phyloP scores from a whole-genome alignment of 2,329 filamentous ascomycete genomes.

The Gnomoniopsis sp. region DNA sequence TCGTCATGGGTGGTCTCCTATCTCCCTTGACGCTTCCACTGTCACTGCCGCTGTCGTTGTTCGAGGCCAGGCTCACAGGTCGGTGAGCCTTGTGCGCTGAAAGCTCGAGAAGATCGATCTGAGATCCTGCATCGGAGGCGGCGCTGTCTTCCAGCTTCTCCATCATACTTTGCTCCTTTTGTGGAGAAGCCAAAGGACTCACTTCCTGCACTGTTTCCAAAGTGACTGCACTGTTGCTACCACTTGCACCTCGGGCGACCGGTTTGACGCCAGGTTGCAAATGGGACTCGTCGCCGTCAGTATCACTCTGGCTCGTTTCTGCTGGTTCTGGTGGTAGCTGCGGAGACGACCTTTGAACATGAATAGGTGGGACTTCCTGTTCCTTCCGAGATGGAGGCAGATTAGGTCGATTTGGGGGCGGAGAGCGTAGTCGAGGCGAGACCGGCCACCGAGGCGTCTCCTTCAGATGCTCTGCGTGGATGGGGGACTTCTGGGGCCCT shows the following conservation, averaged over 20 bases:
- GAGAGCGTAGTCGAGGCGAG: slow-evolving; percentile 74
- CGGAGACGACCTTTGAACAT: slow-evolving; percentile 45
- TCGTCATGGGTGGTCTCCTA: slow-evolving; percentile 39
- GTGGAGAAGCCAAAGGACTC: slow-evolving; percentile 71
- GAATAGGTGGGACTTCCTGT: slow-evolving; percentile 49
- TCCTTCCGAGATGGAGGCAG: slow-evolving; percentile 42
- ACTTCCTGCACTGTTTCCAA: slow-evolving; percentile 92
- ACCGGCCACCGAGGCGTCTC: slow-evolving; percentile 70
- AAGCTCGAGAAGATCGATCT: slow-evolving; percentile 37
- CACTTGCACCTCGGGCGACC: slow-evolving; percentile 56
- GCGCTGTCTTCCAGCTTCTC: slow-evolving; percentile 52
- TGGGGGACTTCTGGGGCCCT: slow-evolving; percentile 59
- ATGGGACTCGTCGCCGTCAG: slow-evolving; percentile 49
- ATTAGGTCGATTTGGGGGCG: slow-evolving; percentile 56
- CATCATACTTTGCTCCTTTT: slow-evolving; percentile 33
- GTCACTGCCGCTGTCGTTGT: slow-evolving; percentile 61
- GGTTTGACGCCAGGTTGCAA: slow-evolving; percentile 54
- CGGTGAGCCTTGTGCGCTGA: slow-evolving; percentile 28
- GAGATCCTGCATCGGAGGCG: slow-evolving; percentile 37
- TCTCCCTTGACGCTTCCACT: slow-evolving; percentile 50
- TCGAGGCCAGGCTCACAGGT: slow-evolving; percentile 2
- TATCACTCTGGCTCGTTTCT: slow-evolving; percentile 41
- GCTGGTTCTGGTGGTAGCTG: slow-evolving; percentile 42
- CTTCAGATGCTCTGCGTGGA: slow-evolving; percentile 43
- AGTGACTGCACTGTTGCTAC: slow-evolving; percentile 44